A percentile compares a stretch with the other conserved stretches of the same genome.
These are phyloP conservation scores for Pinus taeda DNA, from an alignment of 75 land plant species.

Conservation along the genomic window DNA sequence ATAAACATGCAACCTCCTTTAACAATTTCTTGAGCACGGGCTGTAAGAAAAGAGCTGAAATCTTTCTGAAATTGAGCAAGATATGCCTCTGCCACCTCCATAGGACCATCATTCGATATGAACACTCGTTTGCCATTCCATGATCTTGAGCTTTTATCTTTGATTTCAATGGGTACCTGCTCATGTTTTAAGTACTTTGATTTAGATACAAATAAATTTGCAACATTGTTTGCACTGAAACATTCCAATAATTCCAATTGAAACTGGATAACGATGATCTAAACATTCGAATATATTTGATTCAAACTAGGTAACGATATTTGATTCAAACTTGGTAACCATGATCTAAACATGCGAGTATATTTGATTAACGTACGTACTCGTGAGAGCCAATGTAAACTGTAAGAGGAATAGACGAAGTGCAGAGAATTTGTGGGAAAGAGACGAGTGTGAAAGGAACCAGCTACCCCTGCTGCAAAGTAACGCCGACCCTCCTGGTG, in stretches of 20 bases:
- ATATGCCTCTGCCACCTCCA: slow-evolving; percentile 21
- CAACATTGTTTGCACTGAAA: no score
- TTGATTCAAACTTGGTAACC: no score
- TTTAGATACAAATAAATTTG: no score
- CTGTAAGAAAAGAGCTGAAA: slow-evolving; percentile 17
- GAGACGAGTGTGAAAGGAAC: slow-evolving; percentile 36
- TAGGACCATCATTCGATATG: slow-evolving; percentile 3
- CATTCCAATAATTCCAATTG: no score
- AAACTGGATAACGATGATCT: no score
- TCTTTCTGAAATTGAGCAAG: slow-evolving; percentile 21
- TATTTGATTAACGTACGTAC: slow-evolving; percentile 1
- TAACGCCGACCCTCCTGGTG: slow-evolving; percentile 1
- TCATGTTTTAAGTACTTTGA: no score
- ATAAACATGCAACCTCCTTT: slow-evolving; percentile 29
- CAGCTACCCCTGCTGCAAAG: slow-evolving; percentile 38
- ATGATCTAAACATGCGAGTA: no score
- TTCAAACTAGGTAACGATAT: no score
- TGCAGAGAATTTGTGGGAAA: slow-evolving; percentile 32
- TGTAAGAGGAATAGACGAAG: slow-evolving; percentile 26
- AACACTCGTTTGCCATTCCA: slow-evolving; percentile 23
- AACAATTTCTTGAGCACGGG: slow-evolving; percentile 31
- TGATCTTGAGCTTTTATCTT: slow-evolving; percentile 9
- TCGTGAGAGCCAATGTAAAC: slow-evolving; percentile 35
- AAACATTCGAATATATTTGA: no score
- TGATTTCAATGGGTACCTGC: slow-evolving; percentile 18